A percentile compares a stretch with the other conserved stretches of the same genome.
Conservation (phyloP, 139 green algal species). For the Yamagishiella unicocca region DNA sequence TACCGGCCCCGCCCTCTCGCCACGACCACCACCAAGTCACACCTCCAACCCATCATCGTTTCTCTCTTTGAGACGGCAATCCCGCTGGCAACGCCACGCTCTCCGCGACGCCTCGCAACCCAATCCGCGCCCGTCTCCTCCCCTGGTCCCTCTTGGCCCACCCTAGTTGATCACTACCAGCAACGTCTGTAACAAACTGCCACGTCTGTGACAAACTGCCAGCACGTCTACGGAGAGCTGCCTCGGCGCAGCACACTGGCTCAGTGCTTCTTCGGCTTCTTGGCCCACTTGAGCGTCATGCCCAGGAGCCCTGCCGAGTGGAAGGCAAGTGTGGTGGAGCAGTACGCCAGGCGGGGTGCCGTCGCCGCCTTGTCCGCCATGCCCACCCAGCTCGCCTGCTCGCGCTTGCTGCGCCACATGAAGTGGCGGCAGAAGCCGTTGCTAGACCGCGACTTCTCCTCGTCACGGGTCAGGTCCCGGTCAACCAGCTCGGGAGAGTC, state of each 20-base stretch:
- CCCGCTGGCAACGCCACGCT: no score
- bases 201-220: no score
- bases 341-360: slow-evolving; percentile 20
- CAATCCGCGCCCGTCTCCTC: no score
- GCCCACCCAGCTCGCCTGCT: slow-evolving; percentile 34
- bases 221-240: no score
- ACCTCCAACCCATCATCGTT: no score
- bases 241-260: neutral
- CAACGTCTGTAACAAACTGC: no score
- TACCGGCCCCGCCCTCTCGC: no score
- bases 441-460: slow-evolving; percentile 31
- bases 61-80: no score
- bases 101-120: no score
- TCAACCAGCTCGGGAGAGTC: slow-evolving; percentile 36
- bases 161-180: no score
- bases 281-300: slow-evolving; percentile 33
- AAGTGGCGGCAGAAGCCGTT: slow-evolving; percentile 47
- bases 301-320: slow-evolving; percentile 27
- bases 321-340: slow-evolving; percentile 25
- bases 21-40: no score
- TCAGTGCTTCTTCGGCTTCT: slow-evolving; percentile 48
- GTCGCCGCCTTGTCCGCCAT: slow-evolving; percentile 26
- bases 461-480: slow-evolving; percentile 46
- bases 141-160: no score
- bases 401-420: slow-evolving; percentile 36